Evolutionary conservation across 2,329 filamentous ascomycete genomes (phyloP), one percentile per base, ranked within the genome.

Genomic region (Sphaerostilbella broomeana): DNA sequence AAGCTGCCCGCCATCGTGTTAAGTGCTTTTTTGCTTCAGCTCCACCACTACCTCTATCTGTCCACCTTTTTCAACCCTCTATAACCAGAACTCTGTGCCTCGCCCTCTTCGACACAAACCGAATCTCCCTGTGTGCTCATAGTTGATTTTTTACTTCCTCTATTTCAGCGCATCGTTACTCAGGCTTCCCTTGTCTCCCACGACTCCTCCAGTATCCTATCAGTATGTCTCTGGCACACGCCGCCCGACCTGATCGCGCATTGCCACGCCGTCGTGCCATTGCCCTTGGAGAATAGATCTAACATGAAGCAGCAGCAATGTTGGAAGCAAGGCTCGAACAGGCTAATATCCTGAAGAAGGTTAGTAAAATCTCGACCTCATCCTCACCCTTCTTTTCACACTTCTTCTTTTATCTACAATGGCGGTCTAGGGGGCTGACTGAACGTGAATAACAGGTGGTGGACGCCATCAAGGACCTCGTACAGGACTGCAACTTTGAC

Each of bases 401-500:
- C 49, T 39, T 25, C 31, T 40, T 25, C 30, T 28, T 13, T 33
- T 27, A 16, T 17, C 33, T 15, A 7, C 26, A 10, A 15, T 33
- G 26, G 15, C 46, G 44, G 27, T 30, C 42, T 6, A n/a, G n/a
- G n/a, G 31, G 11, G 27, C 18, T 34, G 18, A 31, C 31, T 12
- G 13, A n/a, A 21, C 6, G 31, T n/a, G 18, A 15, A 25, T n/a
- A 25, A 34, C 52, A 95, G 88, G 86, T 97, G 48, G 89, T 98
- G 58, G 94, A 98, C 63, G 87, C 94, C 55, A 95, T 98, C 81
- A 97, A 95, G 70, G 92, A 98, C 59, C 81, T 98, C 36, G 92
- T 98, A 38, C 92, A 97, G 68, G 92, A 98, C 71, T 98, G 92
- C 81, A 98, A 98, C 72, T 98, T 98, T 71, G 92, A 98, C 76